A percentile compares a stretch with the other conserved stretches of the same genome.
phyloP scores from a whole-genome alignment of 1,284 basidiomycete genomes.

The Chondrostereum purpureum region DNA sequence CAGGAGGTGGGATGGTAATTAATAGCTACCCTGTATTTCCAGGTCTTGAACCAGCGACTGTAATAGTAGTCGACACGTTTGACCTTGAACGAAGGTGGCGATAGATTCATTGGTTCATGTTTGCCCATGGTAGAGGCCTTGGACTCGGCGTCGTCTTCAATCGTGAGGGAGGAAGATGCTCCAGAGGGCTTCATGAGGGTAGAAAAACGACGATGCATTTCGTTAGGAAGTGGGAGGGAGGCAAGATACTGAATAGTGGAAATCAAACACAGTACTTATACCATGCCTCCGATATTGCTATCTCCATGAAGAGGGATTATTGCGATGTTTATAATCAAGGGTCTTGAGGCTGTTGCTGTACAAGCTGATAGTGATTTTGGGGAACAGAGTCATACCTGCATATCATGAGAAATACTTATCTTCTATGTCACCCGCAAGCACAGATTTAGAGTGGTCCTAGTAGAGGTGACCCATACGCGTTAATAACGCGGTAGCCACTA shows the following conservation, averaged over 20 bases:
- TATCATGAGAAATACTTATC: too few relatives aligned
- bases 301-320: background rate
- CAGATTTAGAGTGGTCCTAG: too few relatives aligned
- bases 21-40: constrained; percentile 44
- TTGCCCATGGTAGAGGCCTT: constrained; percentile 27
- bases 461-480: too few relatives aligned
- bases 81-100: constrained; percentile 41
- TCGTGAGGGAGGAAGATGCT: constrained; percentile 7
- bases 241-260: background rate
- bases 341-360: background rate
- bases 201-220: constrained; percentile 28
- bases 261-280: background rate
- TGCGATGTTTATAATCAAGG: background rate
- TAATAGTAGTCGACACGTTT: constrained; percentile 54
- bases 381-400: too few relatives aligned
- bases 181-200: constrained; percentile 22
- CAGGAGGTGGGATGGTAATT: background rate
- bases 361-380: background rate
- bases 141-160: constrained; percentile 26
- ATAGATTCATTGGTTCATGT: constrained; percentile 24
- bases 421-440: too few relatives aligned
- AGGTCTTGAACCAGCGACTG: constrained; percentile 44
- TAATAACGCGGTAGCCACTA: too few relatives aligned
- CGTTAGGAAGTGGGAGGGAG: background rate
- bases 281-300: background rate